Base-by-base conservation (phyloP, 2,329 filamentous ascomycete species). In the Fusarium transvaalense region DNA sequence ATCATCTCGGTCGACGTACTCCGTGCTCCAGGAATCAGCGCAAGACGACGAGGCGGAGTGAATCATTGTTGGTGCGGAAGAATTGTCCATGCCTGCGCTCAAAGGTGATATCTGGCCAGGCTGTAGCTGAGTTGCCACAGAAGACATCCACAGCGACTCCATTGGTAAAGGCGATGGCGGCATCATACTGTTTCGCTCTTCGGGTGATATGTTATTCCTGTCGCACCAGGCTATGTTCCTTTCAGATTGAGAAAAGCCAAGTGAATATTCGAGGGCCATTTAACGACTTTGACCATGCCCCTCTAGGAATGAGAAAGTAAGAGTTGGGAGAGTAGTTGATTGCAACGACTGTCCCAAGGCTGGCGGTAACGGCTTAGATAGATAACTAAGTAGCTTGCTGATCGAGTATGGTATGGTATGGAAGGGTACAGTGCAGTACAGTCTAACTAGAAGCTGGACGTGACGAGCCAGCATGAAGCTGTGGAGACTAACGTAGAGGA, bases 101-200 rank as follows among this genome's bases (percentile, higher is more conserved):
- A 84, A 79, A 39, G 85, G 85, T 37, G 86, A 88, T 57, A 87
- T 75, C 69, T 86, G 85, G 42, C 83, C 82, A 14, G 80, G 79
- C 35, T 80, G 81, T 48, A 79, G 72, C 56, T 80, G 78, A 41
- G 65, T 61, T 34, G 66, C 63, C 50, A 68, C 68, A 19, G 68
- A 61, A 25, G 66, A 61, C 50, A 73, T 71, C 78, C 78, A 79
- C 14, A 71, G 43, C 29, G 74, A 56, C 21, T 77, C 77, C 47
- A 73, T 76, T 23, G 76, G 73, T 19, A 78, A 79, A 19, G 79
- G 75, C 8, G 78, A 77, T 37, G 71, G 76, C 58, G 76, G 66
- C 32, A 73, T 68, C 61, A 71, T 66, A 56, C 59, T 61, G 21
- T 71, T 74, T 64, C 68, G 75, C 58, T 68, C 69, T 59, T 83